phyloP scores from a whole-genome alignment of 306 rosid species.

The Alnus glutinosa region DNA sequence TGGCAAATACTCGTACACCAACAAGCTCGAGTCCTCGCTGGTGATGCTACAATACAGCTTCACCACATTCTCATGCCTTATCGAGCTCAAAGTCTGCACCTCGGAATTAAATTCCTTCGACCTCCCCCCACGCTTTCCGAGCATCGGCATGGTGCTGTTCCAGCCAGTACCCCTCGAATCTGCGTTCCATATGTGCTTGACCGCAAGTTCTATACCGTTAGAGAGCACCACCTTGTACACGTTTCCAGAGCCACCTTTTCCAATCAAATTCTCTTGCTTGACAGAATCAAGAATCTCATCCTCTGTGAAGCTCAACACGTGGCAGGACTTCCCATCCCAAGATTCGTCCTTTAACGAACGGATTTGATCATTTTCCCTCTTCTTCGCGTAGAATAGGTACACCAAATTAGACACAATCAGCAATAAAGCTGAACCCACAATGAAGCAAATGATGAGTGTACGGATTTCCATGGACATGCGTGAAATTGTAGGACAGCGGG shows the following conservation, averaged over 20 bases:
- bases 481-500: slow-evolving; percentile 43
- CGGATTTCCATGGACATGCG: slow-evolving; percentile 47
- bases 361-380: slow-evolving; percentile 38
- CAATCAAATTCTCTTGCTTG: slow-evolving; percentile 78
- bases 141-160: slow-evolving; percentile 58
- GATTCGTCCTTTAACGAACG: slow-evolving; percentile 78
- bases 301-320: slow-evolving; percentile 69
- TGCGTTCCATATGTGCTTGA: slow-evolving; percentile 86
- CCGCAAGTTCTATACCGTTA: slow-evolving; percentile 80
- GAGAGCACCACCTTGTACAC: slow-evolving; percentile 67
- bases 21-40: slow-evolving; percentile 78
- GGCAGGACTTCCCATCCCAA: slow-evolving; percentile 88
- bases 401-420: slow-evolving; percentile 44
- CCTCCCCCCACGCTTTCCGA: slow-evolving; percentile 33
- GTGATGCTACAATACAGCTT: slow-evolving; percentile 89
- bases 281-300: slow-evolving; percentile 87
- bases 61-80: slow-evolving; percentile 92
- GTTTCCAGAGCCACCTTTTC: slow-evolving; percentile 89
- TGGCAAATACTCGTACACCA: slow-evolving; percentile 85
- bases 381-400: slow-evolving; percentile 37
- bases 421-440: slow-evolving; percentile 33
- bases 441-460: slow-evolving; percentile 53
- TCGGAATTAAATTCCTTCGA: slow-evolving; percentile 78
- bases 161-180: slow-evolving; percentile 16
- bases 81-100: slow-evolving; percentile 75